Evolutionary conservation across 2,329 filamentous ascomycete species (phyloP).

Genomic region (Verticillium longisporum): DNA sequence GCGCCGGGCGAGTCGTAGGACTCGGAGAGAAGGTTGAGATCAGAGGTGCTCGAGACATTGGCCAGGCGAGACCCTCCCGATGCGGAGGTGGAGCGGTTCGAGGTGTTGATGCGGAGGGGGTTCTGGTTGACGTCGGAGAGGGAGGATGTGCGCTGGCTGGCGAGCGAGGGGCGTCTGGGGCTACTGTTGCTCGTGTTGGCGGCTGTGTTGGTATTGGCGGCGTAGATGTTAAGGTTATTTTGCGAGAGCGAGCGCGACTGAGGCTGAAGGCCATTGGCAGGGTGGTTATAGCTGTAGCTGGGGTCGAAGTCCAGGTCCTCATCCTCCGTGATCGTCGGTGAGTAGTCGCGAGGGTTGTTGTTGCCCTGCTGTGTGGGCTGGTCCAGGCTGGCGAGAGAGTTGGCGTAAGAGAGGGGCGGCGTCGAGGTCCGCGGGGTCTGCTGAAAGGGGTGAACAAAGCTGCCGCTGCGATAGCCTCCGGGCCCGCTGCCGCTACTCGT

Average conservation of each 20-base stretch:
- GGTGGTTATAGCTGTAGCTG: slow-evolving; percentile 3
- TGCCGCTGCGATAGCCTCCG: slow-evolving; percentile 29
- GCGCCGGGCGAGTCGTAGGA: slow-evolving; percentile 27
- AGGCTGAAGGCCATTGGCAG: slow-evolving; percentile 14
- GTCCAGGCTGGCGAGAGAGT: slow-evolving; percentile 46
- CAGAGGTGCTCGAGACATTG: slow-evolving; percentile 40
- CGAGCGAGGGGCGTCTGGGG: slow-evolving; percentile 27
- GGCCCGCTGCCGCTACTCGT: slow-evolving; percentile 41
- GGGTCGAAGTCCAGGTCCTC: slow-evolving; percentile 29
- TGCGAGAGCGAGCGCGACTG: slow-evolving; percentile 10
- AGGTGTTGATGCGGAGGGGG: slow-evolving; percentile 13
- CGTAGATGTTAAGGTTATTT: slow-evolving; percentile 16
- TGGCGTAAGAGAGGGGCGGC: slow-evolving; percentile 51
- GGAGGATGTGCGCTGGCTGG: slow-evolving; percentile 31
- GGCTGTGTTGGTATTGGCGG: slow-evolving; percentile 15
- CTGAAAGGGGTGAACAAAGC: slow-evolving; percentile 58
- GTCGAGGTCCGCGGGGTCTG: slow-evolving; percentile 56
- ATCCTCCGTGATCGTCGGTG: slow-evolving; percentile 48
- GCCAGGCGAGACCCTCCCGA: slow-evolving; percentile 28
- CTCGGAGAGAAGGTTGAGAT: slow-evolving; percentile 30
- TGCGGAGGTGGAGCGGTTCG: slow-evolving; percentile 19
- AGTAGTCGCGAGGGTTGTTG: slow-evolving; percentile 38
- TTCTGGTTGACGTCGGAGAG: slow-evolving; percentile 24
- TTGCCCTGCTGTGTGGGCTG: slow-evolving; percentile 18
- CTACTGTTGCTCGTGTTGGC: not conserved